phyloP scores from a whole-genome alignment of 1,139 yeast species.

The Petasospora fabianii region DNA sequence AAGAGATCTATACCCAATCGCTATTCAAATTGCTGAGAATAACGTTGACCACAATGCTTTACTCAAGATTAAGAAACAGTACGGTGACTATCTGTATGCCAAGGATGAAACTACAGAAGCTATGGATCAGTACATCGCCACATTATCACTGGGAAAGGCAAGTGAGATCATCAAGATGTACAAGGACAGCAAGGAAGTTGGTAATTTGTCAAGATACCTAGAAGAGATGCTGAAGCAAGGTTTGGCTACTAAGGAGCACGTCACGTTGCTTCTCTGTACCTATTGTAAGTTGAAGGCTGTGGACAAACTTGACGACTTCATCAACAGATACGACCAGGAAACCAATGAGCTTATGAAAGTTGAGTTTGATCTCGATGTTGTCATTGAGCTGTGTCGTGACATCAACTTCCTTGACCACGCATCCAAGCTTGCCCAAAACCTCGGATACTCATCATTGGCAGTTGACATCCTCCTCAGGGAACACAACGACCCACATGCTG shows the following conservation, averaged over 20 bases:
- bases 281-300: conserved; percentile 73
- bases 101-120: conserved; percentile 67
- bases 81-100: conserved; percentile 69
- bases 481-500: conserved; percentile 56
- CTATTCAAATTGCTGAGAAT: conserved; percentile 64
- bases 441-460: conserved; percentile 71
- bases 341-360: conserved; percentile 36
- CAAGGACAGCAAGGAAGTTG: conserved; percentile 78
- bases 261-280: conserved; percentile 76
- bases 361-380: conserved; percentile 64
- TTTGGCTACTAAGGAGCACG: conserved; percentile 69
- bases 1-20: conserved; percentile 68
- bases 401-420: conserved; percentile 71
- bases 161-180: conserved; percentile 79
- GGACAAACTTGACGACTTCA: conserved; percentile 56
- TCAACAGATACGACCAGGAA: conserved; percentile 41
- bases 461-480: conserved; percentile 76
- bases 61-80: conserved; percentile 55
- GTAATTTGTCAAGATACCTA: conserved; percentile 61
- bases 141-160: conserved; percentile 53
- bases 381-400: conserved; percentile 73
- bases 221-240: conserved; percentile 52
- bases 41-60: conserved; percentile 33
- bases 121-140: conserved; percentile 59
- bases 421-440: conserved; percentile 62